Base-by-base conservation (phyloP, 2,329 filamentous ascomycete genomes). In the Ascochyta viciae-villosae region DNA sequence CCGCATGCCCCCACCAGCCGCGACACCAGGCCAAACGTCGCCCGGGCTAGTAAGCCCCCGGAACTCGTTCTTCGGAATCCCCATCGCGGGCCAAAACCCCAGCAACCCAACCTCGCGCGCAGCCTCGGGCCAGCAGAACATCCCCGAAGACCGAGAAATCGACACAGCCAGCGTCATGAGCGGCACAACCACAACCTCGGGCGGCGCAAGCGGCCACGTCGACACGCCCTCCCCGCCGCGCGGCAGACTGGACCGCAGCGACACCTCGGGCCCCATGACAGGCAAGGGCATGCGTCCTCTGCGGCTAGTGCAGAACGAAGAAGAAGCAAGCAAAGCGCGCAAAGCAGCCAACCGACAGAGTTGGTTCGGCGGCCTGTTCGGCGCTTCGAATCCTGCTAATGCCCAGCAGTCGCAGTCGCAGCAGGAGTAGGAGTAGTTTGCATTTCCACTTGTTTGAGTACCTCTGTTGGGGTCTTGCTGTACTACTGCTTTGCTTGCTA, bases 201-300 rank as follows among this genome's bases (percentile, higher is more conserved):
- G 57, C 2, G 62, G 63, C 12, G 68, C 66, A n/a, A 60, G 58
- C 7, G 60, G 63, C 15, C 68, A 66, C 50, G 67, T 75, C 27
- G 75, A 77, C 35, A 75, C 75, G 0, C 75, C 76, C 0, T 72
- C 67, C 29, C 84, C 84, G 9, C 84, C 85, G 3, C 82, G 84
- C 52, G 81, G 83, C 46, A 89, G 90, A 77, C 24, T 56, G 12
- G 85, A 76, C 12, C 74, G 77, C 10, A 75, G 68, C 39, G 65
- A 67, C 13, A 67, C 65, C 12, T 59, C 64, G 3, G 76, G 76
- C 13, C 72, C 79, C 16, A 82, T 83, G 78, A 78, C 79, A 23
- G 81, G 81, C 37, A 80, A 88, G 69, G 95, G 95, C 76, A 87
- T 96, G 55, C 85, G 93, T 33, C 94, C 94, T 6, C 80, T 99